These are phyloP conservation scores for Penicillium pancosmium DNA, from an alignment of 495 filamentous ascomycete species.

Conservation along the genomic window DNA sequence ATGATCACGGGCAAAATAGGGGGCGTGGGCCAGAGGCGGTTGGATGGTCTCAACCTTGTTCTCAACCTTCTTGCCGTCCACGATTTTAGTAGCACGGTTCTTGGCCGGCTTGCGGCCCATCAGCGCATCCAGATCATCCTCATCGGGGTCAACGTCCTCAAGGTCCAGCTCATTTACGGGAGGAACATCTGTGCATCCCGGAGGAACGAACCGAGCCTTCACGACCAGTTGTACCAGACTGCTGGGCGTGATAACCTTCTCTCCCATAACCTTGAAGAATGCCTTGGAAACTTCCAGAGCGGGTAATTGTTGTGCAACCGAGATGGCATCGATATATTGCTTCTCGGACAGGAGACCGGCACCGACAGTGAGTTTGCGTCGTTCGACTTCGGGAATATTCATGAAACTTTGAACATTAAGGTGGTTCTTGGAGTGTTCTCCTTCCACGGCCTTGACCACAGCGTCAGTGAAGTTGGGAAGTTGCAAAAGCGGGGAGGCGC, in stretches of 20 bases:
- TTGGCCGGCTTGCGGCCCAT: constrained; percentile 72
- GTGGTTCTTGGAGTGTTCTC: constrained; percentile 69
- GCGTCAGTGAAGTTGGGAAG: constrained; percentile 82
- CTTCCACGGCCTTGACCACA: constrained; percentile 76
- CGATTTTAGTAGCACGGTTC: constrained; percentile 58
- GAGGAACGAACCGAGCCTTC: constrained; percentile 92
- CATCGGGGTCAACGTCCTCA: constrained; percentile 88
- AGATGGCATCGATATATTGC: constrained; percentile 75
- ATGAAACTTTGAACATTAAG: constrained; percentile 85
- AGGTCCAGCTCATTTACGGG: constrained; percentile 75
- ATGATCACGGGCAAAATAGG: constrained; percentile 86
- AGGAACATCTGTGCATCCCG: constrained; percentile 73
- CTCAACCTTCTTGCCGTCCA: constrained; percentile 55
- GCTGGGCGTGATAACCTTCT: constrained; percentile 88
- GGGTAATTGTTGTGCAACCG: constrained; percentile 80
- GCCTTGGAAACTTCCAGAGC: constrained; percentile 84
- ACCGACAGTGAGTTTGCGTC: constrained; percentile 68
- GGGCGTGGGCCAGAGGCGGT: constrained; percentile 83
- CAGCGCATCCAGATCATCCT: constrained; percentile 87
- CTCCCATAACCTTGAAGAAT: constrained; percentile 97
- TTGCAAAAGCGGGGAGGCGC: constrained; percentile 85
- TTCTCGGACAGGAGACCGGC: constrained; percentile 70
- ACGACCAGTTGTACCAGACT: constrained; percentile 92
- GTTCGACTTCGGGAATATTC: constrained; percentile 71
- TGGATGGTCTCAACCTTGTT: constrained; percentile 61